Evolutionary conservation across 75 land plant genomes (phyloP), one percentile per base, ranked within the genome.

Genomic region (Picea glauca): DNA sequence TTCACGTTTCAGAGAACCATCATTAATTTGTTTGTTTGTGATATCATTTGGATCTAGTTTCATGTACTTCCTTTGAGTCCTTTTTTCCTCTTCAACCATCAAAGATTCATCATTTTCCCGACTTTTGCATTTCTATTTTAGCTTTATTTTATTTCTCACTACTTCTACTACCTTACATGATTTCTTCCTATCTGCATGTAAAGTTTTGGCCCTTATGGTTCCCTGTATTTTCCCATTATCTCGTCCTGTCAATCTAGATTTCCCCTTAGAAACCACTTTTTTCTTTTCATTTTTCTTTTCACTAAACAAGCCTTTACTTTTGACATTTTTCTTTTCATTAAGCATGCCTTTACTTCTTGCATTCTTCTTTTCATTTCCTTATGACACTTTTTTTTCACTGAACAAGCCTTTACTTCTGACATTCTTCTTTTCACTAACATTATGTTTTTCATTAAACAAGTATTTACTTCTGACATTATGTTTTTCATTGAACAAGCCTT

Each of bases 1-100:
- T 17, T 80, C n/a, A 33, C 32, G 50, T 31, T 43, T 57, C 14
- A 32, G 21, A 46, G 77, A 31, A 46, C 43, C 82, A 60, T 92
- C 95, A 79, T 86, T 90, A 20, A 92, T 57, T 50, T 93, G 80
- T 78, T 94, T 94, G 65, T 89, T 88, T 64, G 98, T 85, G 23
- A 85, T 82, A 79, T 94, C 98, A 81, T 79, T n/a, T 54, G 89
- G 93, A 81, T 91, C 84, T 72, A 87, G 73, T 54, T 84, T 79
- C 79, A 92, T 87, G 30, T 78, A 78, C 26, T 81, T 78, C 81
- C 83, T 87, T 54, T 63, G 84, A 32, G 66, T 87, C 84, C 74
- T 91, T 15, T 74, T 74, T 50, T 26, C 17, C 26, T n/a, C 35
- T 57, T 57, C 76, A 50, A n/a, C 62, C 50, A 46, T n/a, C 73